Evolutionary conservation across 1,284 basidiomycete species (phyloP).

Genomic region (Xerocomus minutiporus): DNA sequence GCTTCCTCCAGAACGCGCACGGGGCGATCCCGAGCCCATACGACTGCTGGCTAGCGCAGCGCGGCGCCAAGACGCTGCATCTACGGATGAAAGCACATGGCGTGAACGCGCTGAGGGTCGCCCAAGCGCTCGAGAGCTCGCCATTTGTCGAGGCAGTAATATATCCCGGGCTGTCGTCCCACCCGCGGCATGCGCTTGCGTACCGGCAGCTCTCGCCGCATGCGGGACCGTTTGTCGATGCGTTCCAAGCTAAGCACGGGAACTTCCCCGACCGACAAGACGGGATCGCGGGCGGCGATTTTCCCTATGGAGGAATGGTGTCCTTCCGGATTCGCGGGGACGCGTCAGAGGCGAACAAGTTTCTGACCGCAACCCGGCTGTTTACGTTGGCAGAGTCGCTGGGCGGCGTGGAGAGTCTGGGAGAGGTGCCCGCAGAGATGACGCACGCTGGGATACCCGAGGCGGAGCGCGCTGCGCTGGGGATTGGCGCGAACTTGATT

Average conservation of each 20-base stretch:
- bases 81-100: slow-evolving; percentile 88
- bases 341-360: slow-evolving; percentile 54
- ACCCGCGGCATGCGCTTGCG: slow-evolving; percentile 59
- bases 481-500: slow-evolving; percentile 80
- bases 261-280: slow-evolving; percentile 25
- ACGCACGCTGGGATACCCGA: slow-evolving; percentile 78
- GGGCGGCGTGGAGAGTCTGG: slow-evolving; percentile 89
- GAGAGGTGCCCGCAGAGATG: slow-evolving; percentile 81
- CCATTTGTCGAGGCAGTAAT: slow-evolving; percentile 72
- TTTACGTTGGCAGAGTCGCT: slow-evolving; percentile 88
- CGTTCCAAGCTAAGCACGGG: slow-evolving; percentile 32
- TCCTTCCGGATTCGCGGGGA: slow-evolving; percentile 66
- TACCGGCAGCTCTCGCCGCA: slow-evolving; percentile 63
- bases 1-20: slow-evolving; percentile 91
- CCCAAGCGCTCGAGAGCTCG: slow-evolving; percentile 56
- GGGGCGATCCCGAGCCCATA: slow-evolving; percentile 86
- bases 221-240: slow-evolving; percentile 62
- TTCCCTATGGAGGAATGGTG: slow-evolving; percentile 87
- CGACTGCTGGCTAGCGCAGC: slow-evolving; percentile 89
- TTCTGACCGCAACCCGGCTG: slow-evolving; percentile 65
- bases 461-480: slow-evolving; percentile 64
- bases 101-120: slow-evolving; percentile 75
- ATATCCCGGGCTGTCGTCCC: slow-evolving; percentile 77
- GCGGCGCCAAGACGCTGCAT: slow-evolving; percentile 88
- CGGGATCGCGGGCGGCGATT: slow-evolving; percentile 38